A percentile compares a stretch with the other conserved stretches of the same genome.
Evolutionary conservation across 139 green algal species (phyloP).

Genomic region (Haematococcus sp.): DNA sequence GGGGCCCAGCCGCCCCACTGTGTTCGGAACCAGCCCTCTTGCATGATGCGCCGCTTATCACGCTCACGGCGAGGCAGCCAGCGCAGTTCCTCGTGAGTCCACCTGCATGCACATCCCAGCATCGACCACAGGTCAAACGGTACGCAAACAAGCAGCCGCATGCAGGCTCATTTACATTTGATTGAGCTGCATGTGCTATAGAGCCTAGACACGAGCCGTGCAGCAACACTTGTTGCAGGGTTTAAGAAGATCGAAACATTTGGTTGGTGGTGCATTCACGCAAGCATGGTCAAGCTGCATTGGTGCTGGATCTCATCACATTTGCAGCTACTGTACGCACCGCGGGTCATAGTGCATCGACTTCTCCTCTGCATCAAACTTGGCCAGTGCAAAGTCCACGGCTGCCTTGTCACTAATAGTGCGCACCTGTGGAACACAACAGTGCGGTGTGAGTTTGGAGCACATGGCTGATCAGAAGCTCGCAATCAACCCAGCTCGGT

Average conservation of each 20-base stretch:
- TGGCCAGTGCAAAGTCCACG: conserved; percentile 55
- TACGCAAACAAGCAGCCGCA: neutral
- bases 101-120: conserved; percentile 1
- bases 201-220: too few relatives aligned
- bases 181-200: too few relatives aligned
- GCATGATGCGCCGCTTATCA: conserved; percentile 59
- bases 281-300: too few relatives aligned
- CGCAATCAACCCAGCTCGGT: neutral
- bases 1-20: conserved; percentile 47
- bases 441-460: neutral
- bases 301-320: neutral
- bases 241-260: too few relatives aligned
- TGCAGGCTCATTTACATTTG: too few relatives aligned
- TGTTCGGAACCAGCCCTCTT: conserved; percentile 41
- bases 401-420: conserved; percentile 53
- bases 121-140: too few relatives aligned
- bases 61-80: conserved; percentile 47
- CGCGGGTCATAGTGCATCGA: conserved; percentile 53
- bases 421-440: conserved; percentile 3
- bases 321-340: neutral
- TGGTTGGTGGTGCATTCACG: too few relatives aligned
- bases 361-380: conserved; percentile 31
- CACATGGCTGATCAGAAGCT: neutral
- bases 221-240: neutral
- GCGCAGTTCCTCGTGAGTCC: conserved; percentile 41